A percentile compares a stretch with the other conserved stretches of the same genome.
phyloP scores from a whole-genome alignment of 2,329 filamentous ascomycete species.

The Rutstroemia sp. region DNA sequence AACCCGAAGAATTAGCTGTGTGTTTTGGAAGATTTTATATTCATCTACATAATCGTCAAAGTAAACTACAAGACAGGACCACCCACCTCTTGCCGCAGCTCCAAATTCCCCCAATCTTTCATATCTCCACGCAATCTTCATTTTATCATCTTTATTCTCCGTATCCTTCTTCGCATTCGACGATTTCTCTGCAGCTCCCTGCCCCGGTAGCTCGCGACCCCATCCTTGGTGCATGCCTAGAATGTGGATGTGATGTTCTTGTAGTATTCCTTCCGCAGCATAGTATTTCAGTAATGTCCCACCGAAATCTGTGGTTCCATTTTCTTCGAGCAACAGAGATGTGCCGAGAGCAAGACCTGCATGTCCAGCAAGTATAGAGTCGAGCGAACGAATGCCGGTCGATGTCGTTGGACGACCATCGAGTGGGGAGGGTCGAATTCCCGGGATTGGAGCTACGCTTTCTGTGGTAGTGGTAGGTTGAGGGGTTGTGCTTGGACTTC shows the following conservation, averaged over 20 bases:
- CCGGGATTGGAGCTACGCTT: constrained; percentile 33
- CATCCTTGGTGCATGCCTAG: constrained; percentile 74
- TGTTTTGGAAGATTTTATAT: constrained; percentile 13
- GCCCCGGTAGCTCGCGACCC: constrained; percentile 75
- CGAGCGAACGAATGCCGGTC: constrained; percentile 80
- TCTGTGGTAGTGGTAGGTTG: background rate
- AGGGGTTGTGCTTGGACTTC: background rate
- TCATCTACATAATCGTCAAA: constrained; percentile 20
- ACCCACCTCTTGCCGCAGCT: constrained; percentile 39
- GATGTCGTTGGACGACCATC: constrained; percentile 86
- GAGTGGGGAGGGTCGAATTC: constrained; percentile 75
- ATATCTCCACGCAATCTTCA: constrained; percentile 99
- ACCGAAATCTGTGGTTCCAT: constrained; percentile 89
- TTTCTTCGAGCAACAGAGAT: constrained; percentile 75
- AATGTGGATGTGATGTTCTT: constrained; percentile 83
- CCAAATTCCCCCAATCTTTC: constrained; percentile 71
- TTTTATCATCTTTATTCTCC: constrained; percentile 55
- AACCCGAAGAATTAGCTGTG: constrained; percentile 11
- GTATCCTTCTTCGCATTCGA: constrained; percentile 28
- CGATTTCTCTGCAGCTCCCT: constrained; percentile 41
- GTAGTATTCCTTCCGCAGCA: constrained; percentile 85
- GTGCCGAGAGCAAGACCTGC: constrained; percentile 76
- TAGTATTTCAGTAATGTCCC: constrained; percentile 80
- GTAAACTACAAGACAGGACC: constrained; percentile 43
- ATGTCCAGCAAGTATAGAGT: constrained; percentile 79